These are phyloP conservation scores for Solanum verrucosum DNA, from an alignment of 257 asterid genomes.

Conservation along the genomic window DNA sequence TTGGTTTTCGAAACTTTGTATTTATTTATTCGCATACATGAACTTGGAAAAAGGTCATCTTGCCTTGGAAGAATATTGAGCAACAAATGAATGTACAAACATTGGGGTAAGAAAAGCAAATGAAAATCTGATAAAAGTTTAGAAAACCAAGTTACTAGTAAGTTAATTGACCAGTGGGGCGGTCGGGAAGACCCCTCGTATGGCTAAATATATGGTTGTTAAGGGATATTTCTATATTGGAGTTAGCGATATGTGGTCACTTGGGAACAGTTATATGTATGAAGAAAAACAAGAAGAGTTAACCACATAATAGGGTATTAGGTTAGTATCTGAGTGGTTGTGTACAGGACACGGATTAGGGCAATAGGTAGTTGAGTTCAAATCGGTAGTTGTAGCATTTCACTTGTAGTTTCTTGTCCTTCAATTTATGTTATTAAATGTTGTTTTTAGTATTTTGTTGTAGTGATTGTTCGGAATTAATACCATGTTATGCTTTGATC, in stretches of 20 bases:
- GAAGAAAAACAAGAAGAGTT: neutral
- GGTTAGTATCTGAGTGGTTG: neutral
- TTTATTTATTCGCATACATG: neutral
- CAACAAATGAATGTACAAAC: neutral
- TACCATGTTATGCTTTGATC: neutral
- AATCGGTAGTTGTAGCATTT: neutral
- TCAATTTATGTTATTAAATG: neutral
- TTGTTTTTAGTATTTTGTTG: too few relatives aligned
- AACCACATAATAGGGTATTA: neutral
- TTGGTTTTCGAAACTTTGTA: neutral
- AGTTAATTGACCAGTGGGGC: neutral
- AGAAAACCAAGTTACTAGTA: neutral
- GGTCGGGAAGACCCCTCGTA: neutral
- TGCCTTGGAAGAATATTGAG: neutral
- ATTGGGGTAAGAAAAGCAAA: neutral
- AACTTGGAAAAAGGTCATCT: conserved; percentile 2
- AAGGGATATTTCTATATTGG: neutral
- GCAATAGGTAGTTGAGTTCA: neutral
- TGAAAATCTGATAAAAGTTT: neutral
- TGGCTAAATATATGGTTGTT: neutral
- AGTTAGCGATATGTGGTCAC: neutral
- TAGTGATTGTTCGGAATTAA: neutral
- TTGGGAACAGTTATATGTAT: neutral
- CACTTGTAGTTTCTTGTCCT: neutral
- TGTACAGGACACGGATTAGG: neutral